Evolutionary conservation across 1,139 yeast species (phyloP).

Genomic region (Yamadazyma atlantica): DNA sequence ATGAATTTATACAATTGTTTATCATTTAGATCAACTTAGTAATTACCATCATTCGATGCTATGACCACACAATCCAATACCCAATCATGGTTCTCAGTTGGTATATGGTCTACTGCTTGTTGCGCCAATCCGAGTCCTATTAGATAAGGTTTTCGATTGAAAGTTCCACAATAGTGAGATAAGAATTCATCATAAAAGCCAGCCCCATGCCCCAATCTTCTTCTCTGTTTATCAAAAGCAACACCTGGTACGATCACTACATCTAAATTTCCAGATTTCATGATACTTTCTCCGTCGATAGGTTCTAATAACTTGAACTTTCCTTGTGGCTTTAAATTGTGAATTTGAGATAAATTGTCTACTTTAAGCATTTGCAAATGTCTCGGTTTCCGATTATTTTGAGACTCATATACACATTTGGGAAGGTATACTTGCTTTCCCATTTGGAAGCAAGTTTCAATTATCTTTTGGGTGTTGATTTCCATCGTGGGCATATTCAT

Average conservation of each 20-base stretch:
- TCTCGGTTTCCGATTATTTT: conserved; percentile 32
- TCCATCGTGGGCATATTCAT: conserved; percentile 70
- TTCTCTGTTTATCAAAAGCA: conserved; percentile 59
- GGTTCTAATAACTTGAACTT: conserved; percentile 73
- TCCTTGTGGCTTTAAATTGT: conserved; percentile 61
- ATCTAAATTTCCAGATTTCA: conserved; percentile 54
- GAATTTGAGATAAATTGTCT: conserved; percentile 39
- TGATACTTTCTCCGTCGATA: conserved; percentile 30
- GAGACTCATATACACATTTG: conserved; percentile 30
- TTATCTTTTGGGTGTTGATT: conserved; percentile 52
- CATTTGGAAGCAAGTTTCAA: conserved; percentile 46
- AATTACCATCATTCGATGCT: conserved; percentile 4
- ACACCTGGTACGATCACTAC: conserved; percentile 82
- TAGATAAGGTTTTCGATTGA: conserved; percentile 38
- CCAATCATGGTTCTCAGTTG: conserved; percentile 72
- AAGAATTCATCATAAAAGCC: conserved; percentile 89
- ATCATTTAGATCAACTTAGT: no score
- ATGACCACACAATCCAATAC: conserved; percentile 59
- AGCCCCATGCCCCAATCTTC: conserved; percentile 87
- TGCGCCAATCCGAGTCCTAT: conserved; percentile 72
- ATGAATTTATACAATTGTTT: background rate
- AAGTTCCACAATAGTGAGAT: conserved; percentile 34
- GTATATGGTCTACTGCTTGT: conserved; percentile 61
- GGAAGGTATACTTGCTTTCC: conserved; percentile 54
- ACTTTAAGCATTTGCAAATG: conserved; percentile 62